Base-by-base conservation (phyloP, 2,329 filamentous ascomycete genomes). In the Claviceps africana region DNA sequence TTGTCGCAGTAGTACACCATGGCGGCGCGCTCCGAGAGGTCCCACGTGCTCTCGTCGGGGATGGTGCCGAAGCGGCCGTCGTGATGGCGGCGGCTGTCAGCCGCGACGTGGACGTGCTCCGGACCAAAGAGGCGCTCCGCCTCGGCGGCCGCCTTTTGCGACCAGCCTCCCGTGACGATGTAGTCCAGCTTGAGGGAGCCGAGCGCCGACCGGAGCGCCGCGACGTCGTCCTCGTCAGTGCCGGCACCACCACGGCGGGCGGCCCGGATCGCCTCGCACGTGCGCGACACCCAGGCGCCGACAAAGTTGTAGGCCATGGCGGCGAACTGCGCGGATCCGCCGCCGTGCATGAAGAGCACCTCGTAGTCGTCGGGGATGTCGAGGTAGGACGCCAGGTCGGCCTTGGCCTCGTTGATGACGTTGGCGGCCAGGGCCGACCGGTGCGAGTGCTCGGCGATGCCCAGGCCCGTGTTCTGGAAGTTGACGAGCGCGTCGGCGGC, bases 1-100 rank as follows among this genome's bases (percentile, higher is more conserved):
- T 97, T 97, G 67, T 90, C 86, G 67, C 91, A 95, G 66, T 82
- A 90, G 69, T 96, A 97, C 2, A 91, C 84, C 61, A 95, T 75
- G 0, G 88, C 79, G 10, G 83, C 72, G 39, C 79, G 73, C 58
- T 80, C 73, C 42, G 81, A 85, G 8, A 93, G 75, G 35, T 76
- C 85, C 88, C 88, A 96, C 21, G 77, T 78, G 56, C 78, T 79
- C 67, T 90, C 83, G 10, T 82, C 76, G 0, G 91, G 85, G 50
- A 97, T 95, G 56, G 73, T 80, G 54, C 88, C 88, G 65, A 94
- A 97, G 67, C 93, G 95, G 57, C 87, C 88, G 59, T 78, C 76
- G 59, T 88, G 88, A 55, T 65, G 62, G 55, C 79, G 75, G 51
- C 82, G 73, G 8, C 77, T 70, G 67, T 95, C 88, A 13, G 82